These are phyloP conservation scores for Truncatella angustata DNA, from an alignment of 2,329 filamentous ascomycete species.

Conservation along the genomic window DNA sequence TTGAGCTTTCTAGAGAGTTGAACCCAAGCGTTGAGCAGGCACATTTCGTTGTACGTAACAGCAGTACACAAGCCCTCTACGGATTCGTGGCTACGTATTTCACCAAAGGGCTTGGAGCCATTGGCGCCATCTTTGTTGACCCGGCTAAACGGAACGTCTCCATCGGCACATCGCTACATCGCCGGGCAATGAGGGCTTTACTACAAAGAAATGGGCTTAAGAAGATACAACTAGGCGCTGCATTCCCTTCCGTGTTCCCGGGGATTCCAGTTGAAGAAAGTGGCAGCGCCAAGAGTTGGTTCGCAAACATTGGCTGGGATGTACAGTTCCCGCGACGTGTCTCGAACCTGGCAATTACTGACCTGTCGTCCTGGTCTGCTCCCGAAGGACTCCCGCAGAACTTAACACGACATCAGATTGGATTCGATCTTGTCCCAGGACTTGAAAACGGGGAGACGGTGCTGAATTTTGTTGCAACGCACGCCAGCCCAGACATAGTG, in stretches of 20 bases:
- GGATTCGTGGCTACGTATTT: constrained; percentile 91
- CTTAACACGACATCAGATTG: constrained; percentile 69
- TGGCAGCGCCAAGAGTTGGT: constrained; percentile 67
- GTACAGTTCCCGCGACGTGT: constrained; percentile 56
- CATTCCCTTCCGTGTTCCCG: constrained; percentile 81
- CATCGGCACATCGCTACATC: constrained; percentile 86
- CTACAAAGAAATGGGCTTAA: constrained; percentile 68
- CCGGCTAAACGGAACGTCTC: constrained; percentile 82
- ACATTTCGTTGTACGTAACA: constrained; percentile 92
- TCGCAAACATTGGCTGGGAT: constrained; percentile 88
- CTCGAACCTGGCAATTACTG: constrained; percentile 69
- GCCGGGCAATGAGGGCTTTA: constrained; percentile 75
- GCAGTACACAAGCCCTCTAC: constrained; percentile 85
- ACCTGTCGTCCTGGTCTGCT: constrained; percentile 70
- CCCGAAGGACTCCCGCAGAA: constrained; percentile 75
- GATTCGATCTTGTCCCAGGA: constrained; percentile 82
- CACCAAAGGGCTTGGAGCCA: constrained; percentile 68
- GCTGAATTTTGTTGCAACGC: constrained; percentile 70
- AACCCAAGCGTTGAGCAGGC: constrained; percentile 70
- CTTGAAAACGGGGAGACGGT: constrained; percentile 73
- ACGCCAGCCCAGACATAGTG: constrained; percentile 72
- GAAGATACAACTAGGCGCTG: constrained; percentile 76
- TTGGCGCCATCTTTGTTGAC: constrained; percentile 88
- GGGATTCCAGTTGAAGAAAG: constrained; percentile 68
- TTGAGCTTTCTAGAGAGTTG: constrained; percentile 73